phyloP scores from a whole-genome alignment of 768 basidiomycete species.

The Mycena albidolilacea region DNA sequence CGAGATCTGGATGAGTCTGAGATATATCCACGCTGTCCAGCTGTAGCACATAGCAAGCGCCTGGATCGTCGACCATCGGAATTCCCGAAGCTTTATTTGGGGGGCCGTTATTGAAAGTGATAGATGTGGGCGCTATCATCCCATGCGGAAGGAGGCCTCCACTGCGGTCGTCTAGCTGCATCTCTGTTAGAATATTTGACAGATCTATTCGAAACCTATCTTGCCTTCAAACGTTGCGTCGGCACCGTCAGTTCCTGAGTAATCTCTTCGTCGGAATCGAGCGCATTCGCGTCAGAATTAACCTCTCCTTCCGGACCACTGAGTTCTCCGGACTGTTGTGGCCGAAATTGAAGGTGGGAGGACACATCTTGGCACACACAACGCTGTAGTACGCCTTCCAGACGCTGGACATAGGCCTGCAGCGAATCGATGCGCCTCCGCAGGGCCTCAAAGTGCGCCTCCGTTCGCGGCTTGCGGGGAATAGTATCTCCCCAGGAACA shows the following conservation, averaged over 20 bases:
- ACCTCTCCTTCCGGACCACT: constrained; percentile 4
- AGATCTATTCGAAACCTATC: background rate
- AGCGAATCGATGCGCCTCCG: constrained; percentile 29
- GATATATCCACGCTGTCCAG: constrained; percentile 29
- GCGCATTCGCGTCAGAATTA: constrained; percentile 12
- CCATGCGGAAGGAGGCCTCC: constrained; percentile 28
- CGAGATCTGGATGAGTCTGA: constrained; percentile 24
- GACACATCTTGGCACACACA: constrained; percentile 36
- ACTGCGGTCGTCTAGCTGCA: constrained; percentile 32
- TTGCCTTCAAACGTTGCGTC: constrained; percentile 34
- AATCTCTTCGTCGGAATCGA: constrained; percentile 36
- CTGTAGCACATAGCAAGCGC: constrained; percentile 28
- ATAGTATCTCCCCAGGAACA: constrained; percentile 35
- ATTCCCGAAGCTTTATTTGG: background rate
- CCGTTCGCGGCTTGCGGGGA: constrained; percentile 25
- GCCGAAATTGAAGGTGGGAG: constrained; percentile 28
- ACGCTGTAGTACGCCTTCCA: constrained; percentile 22
- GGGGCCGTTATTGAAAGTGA: constrained; percentile 5
- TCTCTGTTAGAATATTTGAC: background rate
- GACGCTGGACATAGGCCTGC: constrained; percentile 26
- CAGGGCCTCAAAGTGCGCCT: constrained; percentile 38
- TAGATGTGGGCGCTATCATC: constrained; percentile 17
- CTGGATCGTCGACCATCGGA: constrained; percentile 5
- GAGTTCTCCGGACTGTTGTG: constrained; percentile 9
- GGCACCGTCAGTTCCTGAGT: constrained; percentile 33